Conservation (phyloP, 306 rosid species). For the Potentilla sterilis region DNA sequence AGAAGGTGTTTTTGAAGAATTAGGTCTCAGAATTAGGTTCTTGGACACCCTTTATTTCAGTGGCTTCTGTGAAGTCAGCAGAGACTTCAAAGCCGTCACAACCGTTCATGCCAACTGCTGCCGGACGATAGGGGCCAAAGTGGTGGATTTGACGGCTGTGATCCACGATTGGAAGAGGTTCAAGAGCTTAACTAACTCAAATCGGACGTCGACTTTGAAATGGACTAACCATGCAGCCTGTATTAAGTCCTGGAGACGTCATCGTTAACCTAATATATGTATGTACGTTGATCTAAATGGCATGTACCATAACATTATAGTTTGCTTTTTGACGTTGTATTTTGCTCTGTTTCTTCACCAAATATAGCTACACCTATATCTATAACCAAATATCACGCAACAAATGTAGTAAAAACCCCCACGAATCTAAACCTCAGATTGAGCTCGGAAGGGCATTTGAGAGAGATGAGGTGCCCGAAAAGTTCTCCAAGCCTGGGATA, state of each 20-base stretch:
- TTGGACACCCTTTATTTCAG: conserved; percentile 31
- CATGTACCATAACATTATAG: not conserved
- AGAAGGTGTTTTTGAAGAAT: conserved; percentile 11
- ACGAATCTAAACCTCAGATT: not conserved
- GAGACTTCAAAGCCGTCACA: conserved; percentile 23
- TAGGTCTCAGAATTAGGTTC: conserved; percentile 17
- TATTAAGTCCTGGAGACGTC: not conserved
- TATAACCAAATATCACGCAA: not conserved
- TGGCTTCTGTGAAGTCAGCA: conserved; percentile 35
- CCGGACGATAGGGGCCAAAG: conserved; percentile 25
- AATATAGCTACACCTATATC: not conserved
- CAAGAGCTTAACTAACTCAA: not conserved
- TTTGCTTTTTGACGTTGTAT: not conserved
- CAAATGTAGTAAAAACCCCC: not conserved
- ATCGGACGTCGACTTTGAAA: conserved; percentile 1
- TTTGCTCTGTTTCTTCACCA: not conserved
- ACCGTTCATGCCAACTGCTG: conserved; percentile 39
- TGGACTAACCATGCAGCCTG: conserved; percentile 15
- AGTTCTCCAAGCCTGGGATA: conserved; percentile 19
- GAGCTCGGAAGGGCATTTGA: not conserved
- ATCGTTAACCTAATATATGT: not conserved
- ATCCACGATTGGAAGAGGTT: conserved; percentile 30
- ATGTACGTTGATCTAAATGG: not conserved
- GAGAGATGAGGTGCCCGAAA: not conserved
- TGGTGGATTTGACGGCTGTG: conserved; percentile 21